Evolutionary conservation across 2,329 filamentous ascomycete genomes (phyloP), one percentile per base, ranked within the genome.

Genomic region (Keithomyces neogunnii): DNA sequence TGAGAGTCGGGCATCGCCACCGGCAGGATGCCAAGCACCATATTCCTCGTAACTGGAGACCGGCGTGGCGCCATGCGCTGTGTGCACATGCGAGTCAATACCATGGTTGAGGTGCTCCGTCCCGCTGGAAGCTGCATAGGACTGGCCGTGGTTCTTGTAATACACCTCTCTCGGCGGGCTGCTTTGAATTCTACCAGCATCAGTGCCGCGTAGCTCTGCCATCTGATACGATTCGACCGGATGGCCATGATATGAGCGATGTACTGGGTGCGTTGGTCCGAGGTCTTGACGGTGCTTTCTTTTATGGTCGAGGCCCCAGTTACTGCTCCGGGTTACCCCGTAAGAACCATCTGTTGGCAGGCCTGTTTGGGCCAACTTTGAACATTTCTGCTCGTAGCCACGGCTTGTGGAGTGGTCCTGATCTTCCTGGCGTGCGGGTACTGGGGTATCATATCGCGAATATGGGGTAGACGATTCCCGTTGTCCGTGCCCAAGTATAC

Each of bases 151-250:
- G 61, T 40, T 26, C 11, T 44, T 10, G 40, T 30, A 44, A 28
- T 30, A 10, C 26, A 13, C 30, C 3, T n/a, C 39, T 30, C 10
- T 9, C 5, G 10, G 26, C 5, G 26, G 19, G 9, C 5, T 6
- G 11, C 2, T 19, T 28, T 61, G 60, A 29, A 72, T 56, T 4
- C 73, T 78, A 47, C 73, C 67, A 9, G 74, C 74, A 26, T 69
- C 62, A 2, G 69, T 63, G 56, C 74, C 71, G 10, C 67, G 65
- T 6, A 75, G 69, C 39, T 72, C 69, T 35, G 79, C 66, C 9
- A 76, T 63, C 57, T 79, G 75, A 53, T 71, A 73, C 4, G 67
- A 56, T 45, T 70, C 69, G 5, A 59, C 51, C 11, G 54, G 47
- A 30, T 47, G 55, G 7, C 28, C 11, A 29, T 30, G 26, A 26